These are phyloP conservation scores for Candolleomyces eurysporus DNA, from an alignment of 768 basidiomycete species.

Conservation along the genomic window DNA sequence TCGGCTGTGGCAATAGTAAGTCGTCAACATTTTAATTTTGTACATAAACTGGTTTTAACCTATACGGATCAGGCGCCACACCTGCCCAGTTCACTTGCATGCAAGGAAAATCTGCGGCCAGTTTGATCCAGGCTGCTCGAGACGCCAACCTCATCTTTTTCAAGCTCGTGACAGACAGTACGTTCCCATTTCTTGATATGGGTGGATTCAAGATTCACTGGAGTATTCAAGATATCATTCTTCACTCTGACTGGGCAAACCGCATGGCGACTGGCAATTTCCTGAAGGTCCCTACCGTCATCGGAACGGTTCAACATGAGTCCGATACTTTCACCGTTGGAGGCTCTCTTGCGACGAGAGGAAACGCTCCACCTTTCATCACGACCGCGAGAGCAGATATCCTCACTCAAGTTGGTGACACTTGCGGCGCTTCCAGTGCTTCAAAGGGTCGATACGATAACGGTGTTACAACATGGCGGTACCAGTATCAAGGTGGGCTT, in stretches of 20 bases:
- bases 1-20: conserved; percentile 33
- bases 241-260: conserved; percentile 28
- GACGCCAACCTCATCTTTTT: conserved; percentile 27
- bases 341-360: conserved; percentile 22
- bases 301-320: conserved; percentile 33
- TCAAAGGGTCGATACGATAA: conserved; percentile 25
- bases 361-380: conserved; percentile 25
- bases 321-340: conserved; percentile 32
- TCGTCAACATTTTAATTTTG: neutral
- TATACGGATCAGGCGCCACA: conserved; percentile 13
- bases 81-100: conserved; percentile 34
- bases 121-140: conserved; percentile 29
- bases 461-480: conserved; percentile 27
- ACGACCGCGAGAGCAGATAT: conserved; percentile 27
- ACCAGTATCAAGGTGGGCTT: conserved; percentile 25
- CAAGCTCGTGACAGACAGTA: conserved; percentile 30
- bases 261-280: conserved; percentile 27
- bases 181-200: neutral
- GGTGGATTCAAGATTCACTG: neutral
- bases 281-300: conserved; percentile 26
- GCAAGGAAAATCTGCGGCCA: conserved; percentile 28
- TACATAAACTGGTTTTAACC: neutral
- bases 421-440: conserved; percentile 28
- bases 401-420: conserved; percentile 29
- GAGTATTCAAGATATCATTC: conserved; percentile 25